These are phyloP conservation scores for Aureobasidium mangrovei DNA, from an alignment of 2,329 filamentous ascomycete genomes.

Conservation along the genomic window DNA sequence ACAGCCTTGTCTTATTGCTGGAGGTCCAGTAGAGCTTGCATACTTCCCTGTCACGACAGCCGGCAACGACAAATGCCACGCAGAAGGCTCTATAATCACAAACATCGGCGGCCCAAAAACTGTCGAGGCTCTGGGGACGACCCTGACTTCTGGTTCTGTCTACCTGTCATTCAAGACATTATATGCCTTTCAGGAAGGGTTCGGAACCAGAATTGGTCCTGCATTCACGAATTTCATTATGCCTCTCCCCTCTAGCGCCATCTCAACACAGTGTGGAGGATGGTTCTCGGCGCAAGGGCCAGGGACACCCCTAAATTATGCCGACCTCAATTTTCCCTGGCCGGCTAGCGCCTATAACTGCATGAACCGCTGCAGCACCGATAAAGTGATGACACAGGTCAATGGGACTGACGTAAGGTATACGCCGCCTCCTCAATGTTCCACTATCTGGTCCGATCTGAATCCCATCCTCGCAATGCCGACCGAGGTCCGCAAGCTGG, in stretches of 20 bases:
- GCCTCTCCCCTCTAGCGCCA: slow-evolving; percentile 18
- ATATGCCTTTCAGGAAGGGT: slow-evolving; percentile 18
- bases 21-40: slow-evolving; percentile 20
- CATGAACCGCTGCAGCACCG: slow-evolving; percentile 14
- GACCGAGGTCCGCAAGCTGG: slow-evolving; percentile 16
- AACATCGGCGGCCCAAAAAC: slow-evolving; percentile 3
- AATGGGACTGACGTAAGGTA: neutral
- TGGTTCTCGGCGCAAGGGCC: slow-evolving; percentile 2
- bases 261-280: slow-evolving; percentile 20
- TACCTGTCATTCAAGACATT: slow-evolving; percentile 21
- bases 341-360: slow-evolving; percentile 21
- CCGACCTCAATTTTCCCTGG: slow-evolving; percentile 22
- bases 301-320: slow-evolving; percentile 18
- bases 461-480: slow-evolving; percentile 20
- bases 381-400: neutral
- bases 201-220: slow-evolving; percentile 17
- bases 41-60: slow-evolving; percentile 21
- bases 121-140: slow-evolving; percentile 18
- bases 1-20: slow-evolving; percentile 19
- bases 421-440: slow-evolving; percentile 14
- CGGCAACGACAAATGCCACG: slow-evolving; percentile 2
- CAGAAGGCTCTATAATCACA: slow-evolving; percentile 9
- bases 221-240: slow-evolving; percentile 21
- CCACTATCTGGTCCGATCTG: slow-evolving; percentile 19
- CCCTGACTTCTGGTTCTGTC: slow-evolving; percentile 18